Evolutionary conservation across 2,329 filamentous ascomycete genomes (phyloP), one percentile per base, ranked within the genome.

Genomic region (Alternaria postmessia): DNA sequence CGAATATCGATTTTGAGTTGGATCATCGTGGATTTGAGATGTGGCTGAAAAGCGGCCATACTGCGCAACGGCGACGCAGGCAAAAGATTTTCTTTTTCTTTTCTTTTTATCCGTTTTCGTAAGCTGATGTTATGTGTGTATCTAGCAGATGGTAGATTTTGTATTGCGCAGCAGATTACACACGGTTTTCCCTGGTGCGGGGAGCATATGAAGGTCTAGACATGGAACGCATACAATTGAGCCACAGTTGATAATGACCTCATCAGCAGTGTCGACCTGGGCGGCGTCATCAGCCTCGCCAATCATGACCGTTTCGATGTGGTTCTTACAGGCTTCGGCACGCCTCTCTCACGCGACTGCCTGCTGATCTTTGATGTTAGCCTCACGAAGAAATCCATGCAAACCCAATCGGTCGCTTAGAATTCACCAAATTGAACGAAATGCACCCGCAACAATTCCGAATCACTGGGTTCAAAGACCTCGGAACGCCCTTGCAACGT

Each of bases 241-340:
- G 59, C 51, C 48, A 32, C 47, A 54, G 32, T 43, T n/a, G 43
- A 47, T 24, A 44, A 59, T 61, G 56, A 63, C 56, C 26, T 49
- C 43, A 58, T 62, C 20, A 48, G 59, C 38, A 48, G 28, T 22
- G 16, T 52, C 41, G 14, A 28, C 38, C 34, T 39, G 28, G 36
- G 39, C 54, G 54, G 49, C 43, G 49, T 56, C 51, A 44, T 39
- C 36, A 36, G 32, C 36, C 53, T 47, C n/a, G 18, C 38, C 28
- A 34, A 51, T 32, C 51, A 42, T 49, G 26, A 55, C 20, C 38
- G 47, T 39, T 60, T 53, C 24, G 48, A 62, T 49, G 52, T 42
- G 12, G 46, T 44, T 59, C 24, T 60, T 18, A n/a, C 53, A 36
- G 38, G 32, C 30, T 43, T 59, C 39, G 51, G 52, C 46, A 56